Percentiles rank a stretch among this genome's conserved stretches.
These are phyloP conservation scores for Jacaranda copaia DNA, from an alignment of 257 asterid genomes.

Conservation along the genomic window DNA sequence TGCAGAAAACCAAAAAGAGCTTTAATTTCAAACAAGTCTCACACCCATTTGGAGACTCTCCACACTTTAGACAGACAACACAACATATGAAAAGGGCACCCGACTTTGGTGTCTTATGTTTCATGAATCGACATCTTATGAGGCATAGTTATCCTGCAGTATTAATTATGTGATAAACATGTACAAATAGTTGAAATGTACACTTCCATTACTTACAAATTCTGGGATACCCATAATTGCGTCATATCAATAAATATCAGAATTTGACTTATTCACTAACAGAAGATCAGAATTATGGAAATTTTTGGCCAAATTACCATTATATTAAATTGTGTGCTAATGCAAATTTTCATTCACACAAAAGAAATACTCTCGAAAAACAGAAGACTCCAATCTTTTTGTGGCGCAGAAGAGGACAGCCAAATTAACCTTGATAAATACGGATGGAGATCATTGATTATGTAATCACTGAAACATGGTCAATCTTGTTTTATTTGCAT, in stretches of 20 bases:
- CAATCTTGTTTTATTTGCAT: too few relatives aligned
- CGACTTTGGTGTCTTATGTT: background rate
- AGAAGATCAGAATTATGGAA: too few relatives aligned
- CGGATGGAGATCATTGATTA: too few relatives aligned
- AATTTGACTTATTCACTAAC: too few relatives aligned
- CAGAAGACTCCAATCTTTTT: background rate
- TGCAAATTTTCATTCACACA: background rate
- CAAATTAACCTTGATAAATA: too few relatives aligned
- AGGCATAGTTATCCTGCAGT: background rate
- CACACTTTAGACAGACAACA: too few relatives aligned
- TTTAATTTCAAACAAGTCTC: background rate
- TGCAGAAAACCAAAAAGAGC: background rate
- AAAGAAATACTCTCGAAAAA: too few relatives aligned
- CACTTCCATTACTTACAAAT: too few relatives aligned
- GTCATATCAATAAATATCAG: background rate
- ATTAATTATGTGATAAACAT: background rate
- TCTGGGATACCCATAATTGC: background rate
- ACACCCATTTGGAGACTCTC: background rate
- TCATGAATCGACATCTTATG: background rate
- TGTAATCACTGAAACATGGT: too few relatives aligned
- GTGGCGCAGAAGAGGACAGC: background rate
- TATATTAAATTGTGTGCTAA: background rate
- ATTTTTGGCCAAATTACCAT: too few relatives aligned
- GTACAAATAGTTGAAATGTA: background rate
- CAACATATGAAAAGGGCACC: background rate